Evolutionary conservation across 495 filamentous ascomycete genomes (phyloP).

Genomic region (Chaetomium cochliodes): DNA sequence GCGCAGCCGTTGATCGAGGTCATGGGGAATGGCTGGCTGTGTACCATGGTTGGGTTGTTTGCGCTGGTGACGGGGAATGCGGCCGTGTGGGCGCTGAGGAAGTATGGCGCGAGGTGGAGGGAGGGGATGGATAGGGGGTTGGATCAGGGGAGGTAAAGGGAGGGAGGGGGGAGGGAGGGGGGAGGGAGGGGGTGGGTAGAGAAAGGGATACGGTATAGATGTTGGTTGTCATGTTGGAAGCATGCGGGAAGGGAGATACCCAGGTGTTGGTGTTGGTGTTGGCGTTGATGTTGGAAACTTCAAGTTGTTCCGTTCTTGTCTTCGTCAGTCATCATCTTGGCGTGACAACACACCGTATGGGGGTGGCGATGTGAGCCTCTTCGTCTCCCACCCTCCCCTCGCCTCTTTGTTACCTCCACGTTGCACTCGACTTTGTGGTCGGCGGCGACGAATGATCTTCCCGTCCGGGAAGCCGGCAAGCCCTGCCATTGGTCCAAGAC

Average conservation of each 20-base stretch:
- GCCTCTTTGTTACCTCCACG: background rate
- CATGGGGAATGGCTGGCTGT: constrained; percentile 87
- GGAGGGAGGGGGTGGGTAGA: constrained; percentile 31
- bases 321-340: too few relatives aligned
- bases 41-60: constrained; percentile 72
- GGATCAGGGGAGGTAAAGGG: constrained; percentile 16
- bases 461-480: constrained; percentile 6
- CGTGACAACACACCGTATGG: too few relatives aligned
- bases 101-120: constrained; percentile 67
- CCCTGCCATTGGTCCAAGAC: background rate
- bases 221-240: background rate
- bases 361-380: too few relatives aligned
- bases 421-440: background rate
- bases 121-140: constrained; percentile 58
- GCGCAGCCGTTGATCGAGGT: constrained; percentile 74
- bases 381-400: too few relatives aligned
- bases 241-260: background rate
- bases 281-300: too few relatives aligned
- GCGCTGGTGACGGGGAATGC: constrained; percentile 52
- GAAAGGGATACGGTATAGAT: background rate
- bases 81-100: constrained; percentile 66
- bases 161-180: constrained; percentile 37
- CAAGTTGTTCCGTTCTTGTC: background rate
- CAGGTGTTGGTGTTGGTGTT: background rate
- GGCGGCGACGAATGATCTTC: background rate